Evolutionary conservation across 2,329 filamentous ascomycete species (phyloP), one percentile per base, ranked within the genome.

Genomic region (Pseudogymnoascus sp.): DNA sequence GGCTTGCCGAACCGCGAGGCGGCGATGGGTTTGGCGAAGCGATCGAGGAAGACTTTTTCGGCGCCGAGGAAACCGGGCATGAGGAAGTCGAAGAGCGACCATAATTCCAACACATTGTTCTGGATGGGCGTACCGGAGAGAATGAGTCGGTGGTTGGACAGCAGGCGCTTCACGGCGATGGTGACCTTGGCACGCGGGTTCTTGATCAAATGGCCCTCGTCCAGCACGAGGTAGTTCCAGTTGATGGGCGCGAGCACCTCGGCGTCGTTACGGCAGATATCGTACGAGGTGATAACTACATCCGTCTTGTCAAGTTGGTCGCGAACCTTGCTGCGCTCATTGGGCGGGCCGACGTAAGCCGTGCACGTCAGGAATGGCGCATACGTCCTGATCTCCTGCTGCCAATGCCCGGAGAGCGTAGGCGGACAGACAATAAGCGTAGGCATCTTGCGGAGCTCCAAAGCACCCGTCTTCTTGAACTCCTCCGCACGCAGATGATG

Each of bases 191-290:
- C 93, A 74, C 95, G 96, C 3, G 95, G 92, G 74, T 99, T 99
- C 81, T 99, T 99, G 81, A 99, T 99, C 67, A 99, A 78, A 78
- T 99, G 95, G 1, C 96, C 95, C 78, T 99, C 95, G 72, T 99
- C 95, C 6, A 99, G 84, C 3, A 99, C 93, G 63, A 95, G 90
- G 73, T 99, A 99, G 74, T 99, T 99, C 92, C 93, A 99, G 69
- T 84, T 95, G 72, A 95, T 85, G 62, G 90, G 86, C 53, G 85
- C 84, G 36, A 99, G 83, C 4, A 93, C 75, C 7, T 97, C 92
- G n/a, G 88, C 86, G 72, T 99, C 95, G 68, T 99, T 99, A 61
- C 96, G 88, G 73, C 93, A 97, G 60, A 99, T 95, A 74, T 99
- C 96, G 72, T 99, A 99, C 0, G 93, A 97, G 0, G 96, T 99